Evolutionary conservation across 1,284 basidiomycete genomes (phyloP), one percentile per base, ranked within the genome.

Genomic region (Vanrija humicola): DNA sequence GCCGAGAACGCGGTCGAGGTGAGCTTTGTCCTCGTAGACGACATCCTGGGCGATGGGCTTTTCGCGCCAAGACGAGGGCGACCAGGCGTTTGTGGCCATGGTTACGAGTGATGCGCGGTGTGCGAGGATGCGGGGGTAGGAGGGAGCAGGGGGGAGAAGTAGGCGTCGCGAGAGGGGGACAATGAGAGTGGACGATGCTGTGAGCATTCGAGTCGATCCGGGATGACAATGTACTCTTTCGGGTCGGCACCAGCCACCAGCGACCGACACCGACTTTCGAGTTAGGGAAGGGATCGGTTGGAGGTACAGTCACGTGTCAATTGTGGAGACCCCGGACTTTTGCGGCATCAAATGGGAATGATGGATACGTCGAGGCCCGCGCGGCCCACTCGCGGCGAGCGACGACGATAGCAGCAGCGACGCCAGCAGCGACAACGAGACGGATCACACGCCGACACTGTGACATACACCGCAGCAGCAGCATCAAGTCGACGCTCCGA

Each of bases 1-100:
- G 16, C 75, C 72, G n/a, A 93, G 79, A 1, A 93, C 88, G 58
- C 87, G 90, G 26, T 75, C 73, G 29, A 78, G 70, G 7, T 72
- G 60, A 6, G 67, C 64, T 59, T 74, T 73, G 59, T 76, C 70
- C 46, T 73, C 68, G 60, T 76, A 79, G 47, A 68, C 62, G 50
- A 79, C 77, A 54, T 78, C 77, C 67, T 90, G 88, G 12, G 86
- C 85, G 43, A 87, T 80, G 2, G 83, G 82, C 69, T 85, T 86
- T 26, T 77, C 73, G 68, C 82, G 83, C 88, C 83, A 85, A 9
- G 82, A 82, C 0, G 78, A 79, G 0, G 83, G 82, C 2, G 79
- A 69, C 83, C 83, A 84, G 23, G 58, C 19, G 48, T 42, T 29
- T 25, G 48, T 19, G 12, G 40, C 40, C 40, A 42, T 42, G 46